A percentile compares a stretch with the other conserved stretches of the same genome.
Conservation (phyloP, 2,329 filamentous ascomycete genomes). For the Aspergillus alliaceus region DNA sequence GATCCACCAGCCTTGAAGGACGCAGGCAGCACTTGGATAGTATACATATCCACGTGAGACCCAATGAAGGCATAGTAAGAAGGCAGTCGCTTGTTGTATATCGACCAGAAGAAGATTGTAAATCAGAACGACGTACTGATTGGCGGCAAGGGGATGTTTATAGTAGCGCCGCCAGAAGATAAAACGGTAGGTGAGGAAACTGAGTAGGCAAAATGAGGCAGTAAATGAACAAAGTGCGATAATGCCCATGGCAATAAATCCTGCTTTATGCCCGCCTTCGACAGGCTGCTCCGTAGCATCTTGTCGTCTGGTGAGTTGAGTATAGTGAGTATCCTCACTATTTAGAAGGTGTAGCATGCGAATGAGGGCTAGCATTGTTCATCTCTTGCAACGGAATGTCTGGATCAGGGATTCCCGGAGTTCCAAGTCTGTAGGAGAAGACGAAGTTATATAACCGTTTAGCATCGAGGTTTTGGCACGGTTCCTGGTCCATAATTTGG, state of each 20-base stretch:
- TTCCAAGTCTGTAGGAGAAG: background rate
- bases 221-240: constrained; percentile 45
- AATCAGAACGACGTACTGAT: constrained; percentile 54
- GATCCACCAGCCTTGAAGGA: constrained; percentile 53
- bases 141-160: constrained; percentile 49
- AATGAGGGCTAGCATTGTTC: constrained; percentile 3
- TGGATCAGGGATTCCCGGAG: background rate
- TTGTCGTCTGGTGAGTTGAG: background rate
- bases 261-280: constrained; percentile 32
- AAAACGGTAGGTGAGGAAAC: constrained; percentile 51
- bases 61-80: constrained; percentile 49
- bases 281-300: constrained; percentile 10
- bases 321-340: background rate
- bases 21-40: constrained; percentile 46
- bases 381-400: background rate
- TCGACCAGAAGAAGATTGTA: constrained; percentile 54
- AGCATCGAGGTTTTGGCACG: background rate
- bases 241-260: constrained; percentile 48
- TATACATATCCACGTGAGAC: constrained; percentile 41
- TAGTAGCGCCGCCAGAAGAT: constrained; percentile 51
- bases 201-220: constrained; percentile 31
- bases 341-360: constrained; percentile 1
- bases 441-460: background rate
- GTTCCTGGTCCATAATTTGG: background rate
- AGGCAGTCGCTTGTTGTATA: constrained; percentile 50